A percentile compares a stretch with the other conserved stretches of the same genome.
Evolutionary conservation across 129 eudicot genomes (phyloP).

Genomic region (Flaveria sonorensis): DNA sequence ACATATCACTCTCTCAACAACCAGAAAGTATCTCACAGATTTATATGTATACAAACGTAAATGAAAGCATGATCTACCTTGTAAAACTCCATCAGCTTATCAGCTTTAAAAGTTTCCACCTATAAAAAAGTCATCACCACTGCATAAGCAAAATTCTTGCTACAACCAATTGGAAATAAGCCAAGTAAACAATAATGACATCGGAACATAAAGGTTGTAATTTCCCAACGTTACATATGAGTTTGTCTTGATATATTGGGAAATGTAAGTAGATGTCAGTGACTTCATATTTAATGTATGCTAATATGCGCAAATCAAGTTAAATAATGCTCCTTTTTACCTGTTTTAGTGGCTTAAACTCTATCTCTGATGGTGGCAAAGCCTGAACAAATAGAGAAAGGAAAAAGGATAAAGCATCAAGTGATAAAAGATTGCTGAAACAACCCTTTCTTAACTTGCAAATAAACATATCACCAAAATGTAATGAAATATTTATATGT

Average conservation of each 20-base stretch:
- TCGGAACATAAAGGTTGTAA: neutral
- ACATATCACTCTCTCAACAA: conserved; percentile 15
- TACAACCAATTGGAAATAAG: neutral
- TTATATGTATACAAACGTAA: neutral
- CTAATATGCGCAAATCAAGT: conserved; percentile 13
- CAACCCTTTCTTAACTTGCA: conserved; percentile 3
- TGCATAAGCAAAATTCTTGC: conserved; percentile 21
- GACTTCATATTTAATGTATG: neutral
- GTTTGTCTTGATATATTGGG: conserved; percentile 5
- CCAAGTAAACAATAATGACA: conserved; percentile 9
- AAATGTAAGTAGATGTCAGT: neutral
- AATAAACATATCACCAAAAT: neutral
- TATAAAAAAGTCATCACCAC: conserved; percentile 36
- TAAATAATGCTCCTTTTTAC: conserved; percentile 39
- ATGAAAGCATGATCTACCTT: conserved; percentile 44
- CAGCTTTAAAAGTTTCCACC: conserved; percentile 71
- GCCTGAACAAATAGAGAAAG: conserved; percentile 54
- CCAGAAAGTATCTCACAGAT: conserved; percentile 1
- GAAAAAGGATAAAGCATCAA: conserved; percentile 10
- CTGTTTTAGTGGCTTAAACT: conserved; percentile 90
- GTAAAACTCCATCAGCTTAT: conserved; percentile 82
- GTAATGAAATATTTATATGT: conserved; percentile 1
- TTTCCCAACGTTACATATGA: conserved; percentile 2
- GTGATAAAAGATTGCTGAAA: neutral
- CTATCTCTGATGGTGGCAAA: conserved; percentile 79